phyloP scores from a whole-genome alignment of 352 stramenopile species.

The Pythium diclinum region DNA sequence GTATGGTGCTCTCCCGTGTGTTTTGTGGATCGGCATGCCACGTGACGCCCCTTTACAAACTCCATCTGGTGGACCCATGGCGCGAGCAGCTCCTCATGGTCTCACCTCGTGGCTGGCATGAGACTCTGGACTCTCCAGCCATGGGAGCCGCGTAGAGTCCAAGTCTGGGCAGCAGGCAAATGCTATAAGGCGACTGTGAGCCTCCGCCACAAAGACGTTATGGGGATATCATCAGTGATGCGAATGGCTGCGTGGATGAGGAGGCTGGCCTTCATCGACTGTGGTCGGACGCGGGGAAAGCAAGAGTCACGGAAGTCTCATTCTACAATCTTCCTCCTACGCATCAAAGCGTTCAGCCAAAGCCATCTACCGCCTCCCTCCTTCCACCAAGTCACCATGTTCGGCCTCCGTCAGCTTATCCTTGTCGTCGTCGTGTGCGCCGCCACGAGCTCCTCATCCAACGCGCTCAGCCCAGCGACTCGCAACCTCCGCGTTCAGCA shows the following conservation, averaged over 20 bases:
- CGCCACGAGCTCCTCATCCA: background rate
- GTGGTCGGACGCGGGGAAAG: no score
- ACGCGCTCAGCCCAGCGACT: background rate
- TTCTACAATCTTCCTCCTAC: background rate
- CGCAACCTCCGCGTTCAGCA: background rate
- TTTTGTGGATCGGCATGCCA: background rate
- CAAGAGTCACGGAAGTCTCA: background rate
- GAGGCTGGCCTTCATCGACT: no score
- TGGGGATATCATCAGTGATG: no score
- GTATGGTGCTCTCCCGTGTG: no score
- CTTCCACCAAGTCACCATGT: background rate
- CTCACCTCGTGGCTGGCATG: background rate
- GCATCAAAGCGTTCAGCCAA: background rate
- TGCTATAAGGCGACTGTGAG: background rate
- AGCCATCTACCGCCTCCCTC: background rate
- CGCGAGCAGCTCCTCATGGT: background rate
- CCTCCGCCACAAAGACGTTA: background rate
- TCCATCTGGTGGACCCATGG: background rate
- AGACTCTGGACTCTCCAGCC: no score
- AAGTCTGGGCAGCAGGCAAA: background rate
- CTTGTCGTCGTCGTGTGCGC: background rate
- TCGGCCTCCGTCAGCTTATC: background rate
- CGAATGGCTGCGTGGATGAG: no score
- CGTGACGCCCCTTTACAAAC: background rate
- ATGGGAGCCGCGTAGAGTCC: background rate